phyloP scores from a whole-genome alignment of 140 eudicot species.

The Bidens hawaiensis region DNA sequence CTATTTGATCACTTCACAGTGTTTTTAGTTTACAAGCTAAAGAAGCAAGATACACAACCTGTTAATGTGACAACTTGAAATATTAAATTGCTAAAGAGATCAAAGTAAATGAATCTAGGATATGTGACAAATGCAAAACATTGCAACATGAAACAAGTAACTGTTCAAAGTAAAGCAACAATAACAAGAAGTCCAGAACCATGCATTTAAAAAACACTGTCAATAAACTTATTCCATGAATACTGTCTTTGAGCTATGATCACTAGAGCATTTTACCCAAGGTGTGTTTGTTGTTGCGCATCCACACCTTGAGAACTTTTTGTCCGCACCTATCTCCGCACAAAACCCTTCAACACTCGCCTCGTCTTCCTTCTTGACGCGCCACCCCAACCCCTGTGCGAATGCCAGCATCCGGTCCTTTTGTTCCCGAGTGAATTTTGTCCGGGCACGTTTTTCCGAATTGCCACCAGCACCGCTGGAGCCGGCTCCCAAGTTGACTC shows the following conservation, averaged over 20 bases:
- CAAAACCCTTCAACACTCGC: background rate
- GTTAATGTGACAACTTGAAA: no score
- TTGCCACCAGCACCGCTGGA: background rate
- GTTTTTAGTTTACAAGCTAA: no score
- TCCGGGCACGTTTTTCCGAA: background rate
- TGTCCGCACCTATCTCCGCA: background rate
- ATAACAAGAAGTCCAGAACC: background rate
- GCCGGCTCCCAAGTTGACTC: background rate
- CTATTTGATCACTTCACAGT: no score
- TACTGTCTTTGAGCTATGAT: no score
- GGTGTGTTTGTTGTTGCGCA: background rate
- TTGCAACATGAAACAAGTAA: background rate
- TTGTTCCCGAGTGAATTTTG: background rate
- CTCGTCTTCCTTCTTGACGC: background rate
- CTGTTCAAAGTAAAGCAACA: background rate
- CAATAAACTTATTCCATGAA: background rate
- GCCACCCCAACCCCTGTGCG: background rate
- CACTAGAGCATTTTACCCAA: background rate
- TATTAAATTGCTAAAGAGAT: no score
- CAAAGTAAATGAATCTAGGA: no score
- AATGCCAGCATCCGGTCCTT: background rate
- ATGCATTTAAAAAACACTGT: background rate
- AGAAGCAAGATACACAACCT: no score
- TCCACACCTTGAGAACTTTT: background rate
- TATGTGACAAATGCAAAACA: no score